Conservation (phyloP, 345 rosid species). For the Pugionium dolabratum region DNA sequence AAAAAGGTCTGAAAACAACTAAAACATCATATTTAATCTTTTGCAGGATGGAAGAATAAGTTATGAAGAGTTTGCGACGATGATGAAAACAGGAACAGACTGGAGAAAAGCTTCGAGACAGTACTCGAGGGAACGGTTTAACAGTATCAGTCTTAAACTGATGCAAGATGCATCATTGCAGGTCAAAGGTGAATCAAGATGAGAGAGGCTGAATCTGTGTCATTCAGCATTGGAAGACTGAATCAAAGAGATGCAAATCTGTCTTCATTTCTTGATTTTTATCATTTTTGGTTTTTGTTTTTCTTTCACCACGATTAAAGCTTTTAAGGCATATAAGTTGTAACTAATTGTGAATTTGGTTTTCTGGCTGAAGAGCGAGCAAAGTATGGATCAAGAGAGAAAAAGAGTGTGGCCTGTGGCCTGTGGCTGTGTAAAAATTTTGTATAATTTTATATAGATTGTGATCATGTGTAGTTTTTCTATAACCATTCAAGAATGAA, state of each 20-base stretch:
- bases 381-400: too few species aligned
- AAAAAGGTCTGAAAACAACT: background rate
- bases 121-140: conserved; percentile 90
- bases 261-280: conserved; percentile 14
- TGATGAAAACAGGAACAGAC: conserved; percentile 58
- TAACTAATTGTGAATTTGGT: too few species aligned
- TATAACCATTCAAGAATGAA: too few species aligned
- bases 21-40: background rate
- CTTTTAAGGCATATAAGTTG: too few species aligned
- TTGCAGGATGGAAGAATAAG: conserved; percentile 90
- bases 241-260: conserved; percentile 25
- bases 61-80: conserved; percentile 75
- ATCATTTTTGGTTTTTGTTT: too few species aligned
- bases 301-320: too few species aligned
- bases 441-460: too few species aligned
- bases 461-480: too few species aligned
- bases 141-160: conserved; percentile 73
- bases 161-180: conserved; percentile 83
- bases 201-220: conserved; percentile 14
- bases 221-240: conserved; percentile 17
- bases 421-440: too few species aligned
- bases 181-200: conserved; percentile 39
- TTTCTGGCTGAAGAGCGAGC: too few species aligned
- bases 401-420: too few species aligned
- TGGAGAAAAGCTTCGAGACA: background rate